phyloP scores from a whole-genome alignment of 2,329 filamentous ascomycete species.

The Xylariomycetidae sp. region DNA sequence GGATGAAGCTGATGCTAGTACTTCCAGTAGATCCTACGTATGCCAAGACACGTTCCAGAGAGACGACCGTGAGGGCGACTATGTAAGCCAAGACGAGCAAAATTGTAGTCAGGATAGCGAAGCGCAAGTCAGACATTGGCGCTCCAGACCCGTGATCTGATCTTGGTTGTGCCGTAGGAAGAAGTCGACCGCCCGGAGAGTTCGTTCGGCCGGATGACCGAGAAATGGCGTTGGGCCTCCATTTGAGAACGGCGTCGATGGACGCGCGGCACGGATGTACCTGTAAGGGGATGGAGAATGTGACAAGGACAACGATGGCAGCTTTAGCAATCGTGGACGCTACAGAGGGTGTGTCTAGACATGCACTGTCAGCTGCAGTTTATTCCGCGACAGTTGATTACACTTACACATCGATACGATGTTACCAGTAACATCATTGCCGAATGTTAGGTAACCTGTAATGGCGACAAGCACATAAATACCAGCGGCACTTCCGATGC shows the following conservation, averaged over 20 bases:
- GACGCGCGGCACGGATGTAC: constrained; percentile 96
- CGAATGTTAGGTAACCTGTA: constrained; percentile 94
- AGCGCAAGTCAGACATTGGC: constrained; percentile 79
- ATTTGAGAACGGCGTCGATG: constrained; percentile 87
- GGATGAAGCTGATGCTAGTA: constrained; percentile 94
- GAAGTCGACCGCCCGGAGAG: constrained; percentile 39
- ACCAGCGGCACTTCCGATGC: constrained; percentile 81
- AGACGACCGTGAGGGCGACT: constrained; percentile 85
- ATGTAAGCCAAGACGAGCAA: constrained; percentile 84
- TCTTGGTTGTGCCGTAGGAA: constrained; percentile 33
- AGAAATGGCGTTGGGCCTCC: constrained; percentile 61
- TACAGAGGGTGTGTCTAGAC: constrained; percentile 63
- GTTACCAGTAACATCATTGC: constrained; percentile 81
- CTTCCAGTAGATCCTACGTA: constrained; percentile 94
- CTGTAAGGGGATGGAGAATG: constrained; percentile 94
- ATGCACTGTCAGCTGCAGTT: constrained; percentile 3
- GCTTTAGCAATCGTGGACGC: constrained; percentile 90
- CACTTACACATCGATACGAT: constrained; percentile 85
- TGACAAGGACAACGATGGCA: constrained; percentile 91
- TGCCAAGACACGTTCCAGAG: constrained; percentile 83
- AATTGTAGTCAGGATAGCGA: constrained; percentile 80
- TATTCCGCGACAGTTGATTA: background rate
- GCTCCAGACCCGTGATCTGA: constrained; percentile 51
- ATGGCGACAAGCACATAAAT: constrained; percentile 91
- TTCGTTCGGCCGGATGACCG: constrained; percentile 35